Conservation (phyloP, 1,284 basidiomycete species). For the Thelephora terrestris region DNA sequence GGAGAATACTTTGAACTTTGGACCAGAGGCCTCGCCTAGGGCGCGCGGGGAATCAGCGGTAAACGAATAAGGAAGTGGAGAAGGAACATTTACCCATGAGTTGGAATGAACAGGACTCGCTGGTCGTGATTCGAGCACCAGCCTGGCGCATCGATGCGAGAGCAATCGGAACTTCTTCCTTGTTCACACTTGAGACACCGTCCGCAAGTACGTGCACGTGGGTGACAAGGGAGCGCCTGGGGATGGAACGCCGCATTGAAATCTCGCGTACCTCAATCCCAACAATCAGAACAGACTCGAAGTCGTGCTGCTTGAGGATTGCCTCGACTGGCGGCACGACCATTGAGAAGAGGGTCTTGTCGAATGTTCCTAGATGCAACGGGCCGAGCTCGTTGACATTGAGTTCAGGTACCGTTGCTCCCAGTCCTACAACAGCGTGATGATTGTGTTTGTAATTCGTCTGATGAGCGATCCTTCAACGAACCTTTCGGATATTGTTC, state of each 20-base stretch:
- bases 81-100: conserved; percentile 41
- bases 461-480: conserved; percentile 3
- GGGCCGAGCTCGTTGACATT: conserved; percentile 46
- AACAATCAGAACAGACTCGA: conserved; percentile 63
- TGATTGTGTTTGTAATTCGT: not conserved
- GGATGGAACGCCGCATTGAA: not conserved
- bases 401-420: conserved; percentile 58
- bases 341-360: conserved; percentile 83
- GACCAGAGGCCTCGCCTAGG: conserved; percentile 51
- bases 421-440: conserved; percentile 43
- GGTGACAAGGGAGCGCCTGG: conserved; percentile 7
- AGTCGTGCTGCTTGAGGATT: conserved; percentile 37
- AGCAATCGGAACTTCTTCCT: conserved; percentile 55
- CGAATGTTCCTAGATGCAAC: conserved; percentile 48
- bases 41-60: not conserved
- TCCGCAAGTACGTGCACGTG: conserved; percentile 71
- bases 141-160: conserved; percentile 60
- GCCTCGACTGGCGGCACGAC: conserved; percentile 53
- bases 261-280: conserved; percentile 66
- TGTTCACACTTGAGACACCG: conserved; percentile 76
- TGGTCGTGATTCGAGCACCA: conserved; percentile 71
- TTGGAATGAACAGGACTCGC: conserved; percentile 76
- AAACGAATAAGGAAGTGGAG: not conserved
- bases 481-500: conserved; percentile 79
- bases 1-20: conserved; percentile 69